Evolutionary conservation across 257 asterid genomes (phyloP), one percentile per base, ranked within the genome.

Genomic region (Buddleja alternifolia): DNA sequence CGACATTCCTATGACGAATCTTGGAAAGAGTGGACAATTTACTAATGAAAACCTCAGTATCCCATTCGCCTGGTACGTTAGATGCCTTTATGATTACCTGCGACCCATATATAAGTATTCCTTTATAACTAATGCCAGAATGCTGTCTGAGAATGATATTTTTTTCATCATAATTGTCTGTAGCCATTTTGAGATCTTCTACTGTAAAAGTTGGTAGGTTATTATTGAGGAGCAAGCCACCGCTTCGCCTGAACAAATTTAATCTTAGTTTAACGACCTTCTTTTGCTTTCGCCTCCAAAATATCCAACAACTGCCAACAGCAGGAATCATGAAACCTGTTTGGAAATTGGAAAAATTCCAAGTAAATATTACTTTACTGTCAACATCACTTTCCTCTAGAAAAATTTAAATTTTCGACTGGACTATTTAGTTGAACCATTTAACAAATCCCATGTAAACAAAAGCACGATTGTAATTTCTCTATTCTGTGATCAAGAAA

Each of bases 101-200:
- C 40, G 6, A 32, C 6, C 23, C 58, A 55, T 55, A 42, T n/a
- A 46, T 24, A 23, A 78, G 36, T 11, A 61, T 10, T 11, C 80
- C 80, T 50, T 56, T 46, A 10, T 70, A 74, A 51, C 40, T 63
- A 4, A 17, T 60, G 60, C 75, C 62, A 19, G 20, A n/a, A 45
- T 57, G 40, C 8, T 58, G 17, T 39, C 50, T 23, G 20, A 1
- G 40, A 37, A 69, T 32, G 47, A 69, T 14, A 2, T 48, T 54
- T 19, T 2, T 23, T n/a, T 69, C 72, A n/a, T 56, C 72, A 42
- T 71, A 72, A 17, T 72, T 72, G 46, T 70, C 3, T 2, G 83
- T 75, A 0, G 82, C 86, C 53, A 11, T 66, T 34, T 69, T 60
- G 10, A 72, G 76, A 40, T 75, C 79, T 16, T 69, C 74, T 8